These are phyloP conservation scores for Suillus americanus DNA, from an alignment of 768 basidiomycete genomes.

Conservation along the genomic window DNA sequence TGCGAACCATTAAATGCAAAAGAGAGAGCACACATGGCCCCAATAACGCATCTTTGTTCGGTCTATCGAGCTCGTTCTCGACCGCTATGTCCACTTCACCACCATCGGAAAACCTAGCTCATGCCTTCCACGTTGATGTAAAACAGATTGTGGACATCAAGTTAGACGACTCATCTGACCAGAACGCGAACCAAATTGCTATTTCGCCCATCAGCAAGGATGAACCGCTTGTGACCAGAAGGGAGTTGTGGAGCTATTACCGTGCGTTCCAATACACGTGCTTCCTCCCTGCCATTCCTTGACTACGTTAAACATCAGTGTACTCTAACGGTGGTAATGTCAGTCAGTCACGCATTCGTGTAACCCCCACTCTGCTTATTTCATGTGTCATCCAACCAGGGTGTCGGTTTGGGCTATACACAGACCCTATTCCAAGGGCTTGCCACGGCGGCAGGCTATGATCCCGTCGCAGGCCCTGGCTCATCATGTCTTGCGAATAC, in stretches of 20 bases:
- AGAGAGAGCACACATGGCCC: neutral
- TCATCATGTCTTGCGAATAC: constrained; percentile 58
- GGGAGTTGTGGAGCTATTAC: constrained; percentile 82
- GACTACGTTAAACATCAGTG: constrained; percentile 38
- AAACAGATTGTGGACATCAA: constrained; percentile 13
- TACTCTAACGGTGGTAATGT: constrained; percentile 85
- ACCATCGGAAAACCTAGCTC: constrained; percentile 6
- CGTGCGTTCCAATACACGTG: constrained; percentile 38
- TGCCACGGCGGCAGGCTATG: constrained; percentile 71
- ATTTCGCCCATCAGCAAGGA: constrained; percentile 43
- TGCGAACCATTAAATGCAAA: neutral
- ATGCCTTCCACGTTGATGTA: constrained; percentile 5
- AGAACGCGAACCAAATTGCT: constrained; percentile 23
- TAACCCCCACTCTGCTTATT: neutral
- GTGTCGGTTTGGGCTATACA: constrained; percentile 68
- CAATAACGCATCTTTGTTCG: neutral
- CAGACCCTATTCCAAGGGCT: constrained; percentile 75
- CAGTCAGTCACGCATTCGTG: constrained; percentile 11
- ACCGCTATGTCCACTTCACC: constrained; percentile 15
- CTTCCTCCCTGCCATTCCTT: neutral
- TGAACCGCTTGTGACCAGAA: constrained; percentile 70
- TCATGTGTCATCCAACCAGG: constrained; percentile 35
- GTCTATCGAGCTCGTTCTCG: neutral
- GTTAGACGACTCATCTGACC: constrained; percentile 7
- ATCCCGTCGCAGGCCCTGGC: constrained; percentile 67